Evolutionary conservation across 129 eudicot genomes (phyloP).

Genomic region (Chrysanthemum seticuspe): DNA sequence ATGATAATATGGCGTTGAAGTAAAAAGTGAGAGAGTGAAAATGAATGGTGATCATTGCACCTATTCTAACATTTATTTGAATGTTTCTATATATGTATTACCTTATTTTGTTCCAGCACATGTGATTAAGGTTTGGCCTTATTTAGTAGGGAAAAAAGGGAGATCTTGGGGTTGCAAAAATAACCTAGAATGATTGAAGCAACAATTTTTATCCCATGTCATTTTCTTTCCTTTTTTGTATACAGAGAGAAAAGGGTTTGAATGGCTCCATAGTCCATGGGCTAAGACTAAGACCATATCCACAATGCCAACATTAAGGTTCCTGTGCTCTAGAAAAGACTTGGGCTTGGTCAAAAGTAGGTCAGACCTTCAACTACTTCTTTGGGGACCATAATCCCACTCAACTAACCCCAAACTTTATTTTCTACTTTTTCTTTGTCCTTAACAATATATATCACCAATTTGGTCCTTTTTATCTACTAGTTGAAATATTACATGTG

Average conservation of each 20-base stretch:
- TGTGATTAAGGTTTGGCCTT: conserved; percentile 10
- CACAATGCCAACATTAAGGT: conserved; percentile 20
- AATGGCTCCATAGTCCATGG: conserved; percentile 25
- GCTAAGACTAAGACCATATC: conserved; percentile 31
- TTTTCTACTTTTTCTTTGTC: background rate
- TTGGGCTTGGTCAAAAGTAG: conserved; percentile 32
- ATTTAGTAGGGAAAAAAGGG: background rate
- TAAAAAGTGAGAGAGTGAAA: no score
- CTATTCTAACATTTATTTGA: no score
- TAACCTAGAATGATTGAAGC: conserved; percentile 13
- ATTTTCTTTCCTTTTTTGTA: conserved; percentile 24
- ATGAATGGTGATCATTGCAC: no score
- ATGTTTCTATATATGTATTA: no score
- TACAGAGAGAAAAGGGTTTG: conserved; percentile 19
- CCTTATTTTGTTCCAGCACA: conserved; percentile 8
- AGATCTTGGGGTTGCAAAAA: conserved; percentile 7
- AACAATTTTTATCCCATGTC: conserved; percentile 22
- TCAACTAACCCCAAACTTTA: background rate
- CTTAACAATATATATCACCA: background rate
- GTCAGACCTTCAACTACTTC: conserved; percentile 21
- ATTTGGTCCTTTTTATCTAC: background rate
- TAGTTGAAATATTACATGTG: background rate
- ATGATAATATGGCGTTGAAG: no score
- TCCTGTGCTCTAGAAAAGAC: conserved; percentile 29
- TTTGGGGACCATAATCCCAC: conserved; percentile 44